These are phyloP conservation scores for Solanum clarkiae DNA, from an alignment of 257 asterid species.

Conservation along the genomic window DNA sequence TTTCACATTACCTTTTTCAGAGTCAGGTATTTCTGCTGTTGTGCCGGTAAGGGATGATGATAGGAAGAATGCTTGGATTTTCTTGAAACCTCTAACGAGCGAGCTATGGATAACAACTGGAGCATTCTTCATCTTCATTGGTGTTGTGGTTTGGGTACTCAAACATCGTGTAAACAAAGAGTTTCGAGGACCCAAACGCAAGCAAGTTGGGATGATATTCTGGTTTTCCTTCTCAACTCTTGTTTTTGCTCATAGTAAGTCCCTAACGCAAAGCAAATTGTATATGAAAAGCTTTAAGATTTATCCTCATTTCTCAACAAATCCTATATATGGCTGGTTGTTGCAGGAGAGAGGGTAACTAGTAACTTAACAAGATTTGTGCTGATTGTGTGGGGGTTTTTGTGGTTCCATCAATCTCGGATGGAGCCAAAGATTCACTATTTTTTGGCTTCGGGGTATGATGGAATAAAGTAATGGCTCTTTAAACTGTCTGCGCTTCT, in stretches of 20 bases:
- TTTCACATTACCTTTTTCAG: conserved; percentile 30
- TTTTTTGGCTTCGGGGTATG: too few relatives aligned
- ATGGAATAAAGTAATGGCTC: too few relatives aligned
- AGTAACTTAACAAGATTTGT: conserved; percentile 23
- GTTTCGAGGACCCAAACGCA: conserved; percentile 22
- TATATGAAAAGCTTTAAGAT: neutral
- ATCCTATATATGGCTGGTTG: neutral
- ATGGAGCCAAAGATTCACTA: too few relatives aligned
- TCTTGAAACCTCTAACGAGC: conserved; percentile 20
- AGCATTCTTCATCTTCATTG: conserved; percentile 15
- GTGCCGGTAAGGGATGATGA: conserved; percentile 10
- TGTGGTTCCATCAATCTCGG: too few relatives aligned
- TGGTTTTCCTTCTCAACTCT: conserved; percentile 32
- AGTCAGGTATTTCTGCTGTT: conserved; percentile 23
- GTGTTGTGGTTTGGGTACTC: conserved; percentile 25
- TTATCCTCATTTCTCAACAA: neutral
- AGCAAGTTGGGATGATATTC: conserved; percentile 27
- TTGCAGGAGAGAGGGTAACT: conserved; percentile 30
- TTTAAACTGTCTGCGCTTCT: too few relatives aligned
- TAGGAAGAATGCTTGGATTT: conserved; percentile 9
- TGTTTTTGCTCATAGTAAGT: conserved; percentile 31
- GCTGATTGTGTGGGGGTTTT: conserved; percentile 3
- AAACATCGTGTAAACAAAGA: conserved; percentile 27
- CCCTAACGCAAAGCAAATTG: neutral
- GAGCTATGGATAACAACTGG: conserved; percentile 25